A percentile compares a stretch with the other conserved stretches of the same genome.
Evolutionary conservation across 2,329 filamentous ascomycete species (phyloP).

Genomic region (Aspergillus caelatus): DNA sequence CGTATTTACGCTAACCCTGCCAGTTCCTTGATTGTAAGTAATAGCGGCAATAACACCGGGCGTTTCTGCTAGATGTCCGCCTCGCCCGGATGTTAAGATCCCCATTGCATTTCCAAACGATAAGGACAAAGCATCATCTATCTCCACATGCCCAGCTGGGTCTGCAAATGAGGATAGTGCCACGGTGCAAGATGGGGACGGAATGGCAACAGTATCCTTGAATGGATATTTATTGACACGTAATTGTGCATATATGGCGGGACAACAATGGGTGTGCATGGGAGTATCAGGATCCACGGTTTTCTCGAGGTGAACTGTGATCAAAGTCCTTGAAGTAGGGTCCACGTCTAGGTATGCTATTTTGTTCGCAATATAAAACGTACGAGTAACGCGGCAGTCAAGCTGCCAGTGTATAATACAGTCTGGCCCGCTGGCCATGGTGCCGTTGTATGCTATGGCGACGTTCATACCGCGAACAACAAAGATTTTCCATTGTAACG

Average conservation of each 20-base stretch:
- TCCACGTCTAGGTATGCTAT: conserved; percentile 22
- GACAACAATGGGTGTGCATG: not conserved
- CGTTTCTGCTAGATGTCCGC: not conserved
- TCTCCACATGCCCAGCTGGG: not conserved
- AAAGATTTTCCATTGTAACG: conserved; percentile 19
- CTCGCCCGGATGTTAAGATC: conserved; percentile 8
- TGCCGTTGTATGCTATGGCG: conserved; percentile 19
- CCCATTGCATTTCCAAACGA: conserved; percentile 14
- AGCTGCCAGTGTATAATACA: conserved; percentile 29
- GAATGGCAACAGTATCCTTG: not conserved
- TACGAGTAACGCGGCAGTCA: conserved; percentile 19
- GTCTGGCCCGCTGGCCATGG: not conserved
- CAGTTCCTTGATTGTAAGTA: conserved; percentile 13
- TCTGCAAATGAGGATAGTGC: conserved; percentile 4
- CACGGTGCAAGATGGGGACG: conserved; percentile 7
- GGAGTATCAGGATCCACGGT: not conserved
- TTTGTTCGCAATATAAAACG: conserved; percentile 8
- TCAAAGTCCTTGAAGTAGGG: conserved; percentile 19
- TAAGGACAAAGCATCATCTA: conserved; percentile 4
- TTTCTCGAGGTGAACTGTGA: conserved; percentile 17
- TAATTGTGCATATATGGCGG: conserved; percentile 10
- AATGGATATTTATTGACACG: conserved; percentile 17
- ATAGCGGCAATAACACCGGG: conserved; percentile 8
- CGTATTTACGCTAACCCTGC: conserved; percentile 16
- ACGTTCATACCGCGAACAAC: conserved; percentile 25